Base-by-base conservation (phyloP, 768 basidiomycete genomes). In the Phylloporus rhodoxanthus region DNA sequence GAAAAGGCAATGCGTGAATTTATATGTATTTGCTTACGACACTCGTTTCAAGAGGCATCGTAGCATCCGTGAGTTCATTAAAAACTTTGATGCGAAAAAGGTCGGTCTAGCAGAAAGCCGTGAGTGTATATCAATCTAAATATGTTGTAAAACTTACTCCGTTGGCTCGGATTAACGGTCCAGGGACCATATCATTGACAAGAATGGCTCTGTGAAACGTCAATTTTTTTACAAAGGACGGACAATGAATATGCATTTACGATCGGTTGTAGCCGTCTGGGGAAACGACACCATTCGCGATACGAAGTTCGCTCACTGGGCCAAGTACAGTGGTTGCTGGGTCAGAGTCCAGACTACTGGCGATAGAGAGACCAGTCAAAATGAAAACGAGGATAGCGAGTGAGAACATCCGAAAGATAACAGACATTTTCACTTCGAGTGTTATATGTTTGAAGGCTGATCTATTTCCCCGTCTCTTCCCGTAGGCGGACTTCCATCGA, bases 41-140 rank as follows among this genome's bases (percentile, higher is more conserved):
- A 13, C 72, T 76, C 2, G 80, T 82, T 13, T 66, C 67, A 45
- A 71, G 65, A 30, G 73, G 56, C 78, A 81, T 80, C 4, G 71
- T 68, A 5, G 55, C 51, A 45, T 80, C 74, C 1, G 65, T 71
- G 33, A 80, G 59, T 32, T 63, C 30, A 54, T 80, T 71, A 9
- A 68, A 53, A 19, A 80, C 75, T 41, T 74, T 72, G 29, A 79
- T 57, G 26, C 56, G 43, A 54, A 75, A 70, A 9, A 49, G 47
- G 26, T 68, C 64, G 2, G 69, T 70, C 72, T 75, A 25, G 14
- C 3, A 7, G 30, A 26, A 36, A 23, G 26, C 17, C 19, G 10
- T 40, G 5, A 42, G 23, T n/a, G n/a, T 8, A 34, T 34, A 5
- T 4, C 26, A 23, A 28, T 21, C 25, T n/a, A 11, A 1, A 14